Base-by-base conservation (phyloP, 352 stramenopile species). In the Hyaloperonospora brassicae region DNA sequence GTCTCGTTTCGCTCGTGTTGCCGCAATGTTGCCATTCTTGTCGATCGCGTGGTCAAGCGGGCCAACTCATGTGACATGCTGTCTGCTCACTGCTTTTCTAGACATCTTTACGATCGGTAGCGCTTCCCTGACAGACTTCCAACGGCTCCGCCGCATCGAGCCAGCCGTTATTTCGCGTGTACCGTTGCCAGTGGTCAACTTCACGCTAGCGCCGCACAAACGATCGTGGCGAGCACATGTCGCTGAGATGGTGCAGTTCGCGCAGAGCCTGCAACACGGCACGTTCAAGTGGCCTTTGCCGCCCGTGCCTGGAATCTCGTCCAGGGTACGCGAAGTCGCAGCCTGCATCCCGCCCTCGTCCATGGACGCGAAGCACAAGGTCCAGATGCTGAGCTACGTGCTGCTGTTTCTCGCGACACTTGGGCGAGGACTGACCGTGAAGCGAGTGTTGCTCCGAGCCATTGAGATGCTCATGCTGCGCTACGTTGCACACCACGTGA, bases 21-120 rank as follows among this genome's bases (percentile, higher is more conserved):
- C 34, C 17, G 49, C 34, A 13, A 39, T 39, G 8, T 39, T 39
- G 34, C 34, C 34, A 17, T 17, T 17, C 17, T 17, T 17, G 17
- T 17, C 17, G 17, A 17, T 17, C 17, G 17, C 17, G 17, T 17
- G 17, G 17, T 17, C 17, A 17, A 17, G 17, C 17, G 17, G 17
- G 17, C 17, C 17, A 39, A 39, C 21, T 55, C 27, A 11, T 48
- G 17, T 56, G 24, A 51, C 31, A 22, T 52, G 41, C 30, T 61
- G 11, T 54, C 27, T 17, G 17, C 1, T 36, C 31, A 17, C 31
- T 48, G 38, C 54, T 17, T 42, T 12, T 31, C 10, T 35, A 89
- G 79, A 89, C 54, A 56, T 89, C 27, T 86, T 89, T 50, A 76
- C 66, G 5, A 50, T 84, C n/a, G 79, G 79, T n/a, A 84, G 79